Base-by-base conservation (phyloP, 2,329 filamentous ascomycete genomes). In the Aspergillus pseudonomiae region DNA sequence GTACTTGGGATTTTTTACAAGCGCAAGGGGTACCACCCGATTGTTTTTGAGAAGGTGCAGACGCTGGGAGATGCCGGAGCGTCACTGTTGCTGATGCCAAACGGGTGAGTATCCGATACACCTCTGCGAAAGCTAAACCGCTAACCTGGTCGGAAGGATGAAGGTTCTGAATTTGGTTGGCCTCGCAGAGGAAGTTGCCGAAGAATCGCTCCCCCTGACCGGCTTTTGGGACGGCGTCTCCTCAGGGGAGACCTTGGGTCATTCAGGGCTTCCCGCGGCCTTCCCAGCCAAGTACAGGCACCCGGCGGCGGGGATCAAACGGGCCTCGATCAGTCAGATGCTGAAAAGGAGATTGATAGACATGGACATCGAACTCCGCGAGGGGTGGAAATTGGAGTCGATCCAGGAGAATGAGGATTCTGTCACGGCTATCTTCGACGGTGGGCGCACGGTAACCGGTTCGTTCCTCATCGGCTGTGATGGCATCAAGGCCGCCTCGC, bases 401-500 rank as follows among this genome's bases (percentile, higher is more conserved):
- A 54, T 62, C 7, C 1, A 54, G 11, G 60, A 62, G 10, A 2
- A 30, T 6, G 2, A 6, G 12, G 1, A 39, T n/a, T 32, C 26
- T 3, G 26, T 62, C 7, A 59, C 16, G 1, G 60, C 60, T 1
- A 11, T 0, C 1, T 62, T 62, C 36, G 43, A 28, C 7, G 50
- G 41, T 14, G 55, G 36, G 6, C 14, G 36, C n/a, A 21, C 14
- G 7, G 11, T 21, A 1, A 59, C 48, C 1, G 60, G 60, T 10
- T n/a, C 60, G 16, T 62, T 62, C 46, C 55, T 62, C 6, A 36
- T 62, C 6, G 60, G 60, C 4, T 58, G 55, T n/a, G 60, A 62
- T 32, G 60, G 60, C 1, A 62, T 62, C 36, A 62, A 59, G 21
- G 56, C 60, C 0, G 45, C 60, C 1, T 28, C 60, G 0, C 34